Percentiles rank a stretch among this genome's conserved stretches.
These are phyloP conservation scores for Kappamyces sp. DNA, from an alignment of 192 early-diverging fungal species.

Conservation along the genomic window DNA sequence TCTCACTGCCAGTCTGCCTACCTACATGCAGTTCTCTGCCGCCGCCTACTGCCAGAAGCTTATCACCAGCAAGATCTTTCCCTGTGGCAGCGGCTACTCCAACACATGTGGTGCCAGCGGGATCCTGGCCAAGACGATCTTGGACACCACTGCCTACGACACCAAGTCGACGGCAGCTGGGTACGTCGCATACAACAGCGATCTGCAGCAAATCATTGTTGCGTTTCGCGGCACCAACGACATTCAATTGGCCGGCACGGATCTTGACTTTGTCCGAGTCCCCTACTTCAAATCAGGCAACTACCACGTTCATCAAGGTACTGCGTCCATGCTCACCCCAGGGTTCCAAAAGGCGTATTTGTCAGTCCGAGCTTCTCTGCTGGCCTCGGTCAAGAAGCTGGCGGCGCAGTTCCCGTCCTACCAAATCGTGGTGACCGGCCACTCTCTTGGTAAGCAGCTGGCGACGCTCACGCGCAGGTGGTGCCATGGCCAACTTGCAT, in stretches of 20 bases:
- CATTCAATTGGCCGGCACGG: conserved; percentile 3
- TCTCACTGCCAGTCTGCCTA: too few relatives aligned
- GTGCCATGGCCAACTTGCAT: conserved; percentile 7
- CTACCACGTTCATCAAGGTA: not conserved
- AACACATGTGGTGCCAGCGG: too few relatives aligned
- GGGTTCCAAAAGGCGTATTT: not conserved
- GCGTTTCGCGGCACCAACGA: conserved; percentile 10
- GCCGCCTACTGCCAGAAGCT: too few relatives aligned
- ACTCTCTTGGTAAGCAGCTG: conserved; percentile 11
- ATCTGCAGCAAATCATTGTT: conserved; percentile 11
- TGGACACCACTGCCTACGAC: too few relatives aligned
- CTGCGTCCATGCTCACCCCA: not conserved
- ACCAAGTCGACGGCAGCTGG: not conserved
- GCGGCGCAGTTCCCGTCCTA: conserved; percentile 15
- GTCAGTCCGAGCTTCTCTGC: not conserved
- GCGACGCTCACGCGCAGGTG: not conserved
- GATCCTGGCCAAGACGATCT: too few relatives aligned
- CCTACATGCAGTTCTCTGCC: too few relatives aligned
- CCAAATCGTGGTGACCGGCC: conserved; percentile 16
- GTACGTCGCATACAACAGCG: conserved; percentile 13
- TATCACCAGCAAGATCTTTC: too few relatives aligned
- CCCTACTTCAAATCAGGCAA: too few relatives aligned
- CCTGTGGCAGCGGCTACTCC: too few relatives aligned
- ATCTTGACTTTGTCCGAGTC: not conserved
- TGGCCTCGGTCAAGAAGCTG: not conserved